Evolutionary conservation across 352 stramenopile species (phyloP).

Genomic region (Phytopythium oedochilum): DNA sequence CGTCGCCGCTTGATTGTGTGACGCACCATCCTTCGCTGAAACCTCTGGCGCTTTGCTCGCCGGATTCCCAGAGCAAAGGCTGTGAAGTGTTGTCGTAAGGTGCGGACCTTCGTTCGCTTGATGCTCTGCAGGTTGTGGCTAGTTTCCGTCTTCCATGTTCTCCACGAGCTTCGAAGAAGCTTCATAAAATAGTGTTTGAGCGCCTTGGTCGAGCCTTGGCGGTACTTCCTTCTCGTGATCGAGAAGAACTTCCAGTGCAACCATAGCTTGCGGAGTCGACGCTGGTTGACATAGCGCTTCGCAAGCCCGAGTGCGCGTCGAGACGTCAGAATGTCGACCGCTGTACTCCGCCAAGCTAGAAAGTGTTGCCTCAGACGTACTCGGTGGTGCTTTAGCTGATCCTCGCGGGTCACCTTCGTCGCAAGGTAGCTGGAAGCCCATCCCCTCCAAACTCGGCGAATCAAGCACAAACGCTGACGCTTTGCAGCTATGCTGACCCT

Average conservation of each 20-base stretch:
- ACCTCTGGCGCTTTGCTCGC: conserved; percentile 16
- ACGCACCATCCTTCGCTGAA: conserved; percentile 14
- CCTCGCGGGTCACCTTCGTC: conserved; percentile 15
- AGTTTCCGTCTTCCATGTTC: conserved; percentile 36
- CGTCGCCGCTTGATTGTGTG: conserved; percentile 24
- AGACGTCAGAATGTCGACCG: conserved; percentile 25
- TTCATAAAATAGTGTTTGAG: conserved; percentile 77
- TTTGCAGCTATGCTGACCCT: conserved; percentile 20
- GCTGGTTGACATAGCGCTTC: conserved; percentile 56
- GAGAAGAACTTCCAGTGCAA: conserved; percentile 79
- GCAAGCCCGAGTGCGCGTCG: conserved; percentile 46
- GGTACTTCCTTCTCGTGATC: conserved; percentile 53
- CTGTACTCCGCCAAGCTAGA: conserved; percentile 31
- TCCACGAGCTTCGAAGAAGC: conserved; percentile 51
- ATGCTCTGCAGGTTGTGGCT: conserved; percentile 30
- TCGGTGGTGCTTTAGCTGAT: conserved; percentile 15
- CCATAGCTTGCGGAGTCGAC: conserved; percentile 64
- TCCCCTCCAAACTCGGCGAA: conserved; percentile 24
- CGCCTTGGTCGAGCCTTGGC: conserved; percentile 64
- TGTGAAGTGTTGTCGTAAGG: conserved; percentile 47
- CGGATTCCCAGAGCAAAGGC: conserved; percentile 33
- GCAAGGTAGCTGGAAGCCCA: conserved; percentile 22
- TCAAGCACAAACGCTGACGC: conserved; percentile 13
- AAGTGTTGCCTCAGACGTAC: conserved; percentile 25
- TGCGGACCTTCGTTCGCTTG: conserved; percentile 40